Base-by-base conservation (phyloP, 495 filamentous ascomycete genomes). In the Lasiosphaeria hispida region DNA sequence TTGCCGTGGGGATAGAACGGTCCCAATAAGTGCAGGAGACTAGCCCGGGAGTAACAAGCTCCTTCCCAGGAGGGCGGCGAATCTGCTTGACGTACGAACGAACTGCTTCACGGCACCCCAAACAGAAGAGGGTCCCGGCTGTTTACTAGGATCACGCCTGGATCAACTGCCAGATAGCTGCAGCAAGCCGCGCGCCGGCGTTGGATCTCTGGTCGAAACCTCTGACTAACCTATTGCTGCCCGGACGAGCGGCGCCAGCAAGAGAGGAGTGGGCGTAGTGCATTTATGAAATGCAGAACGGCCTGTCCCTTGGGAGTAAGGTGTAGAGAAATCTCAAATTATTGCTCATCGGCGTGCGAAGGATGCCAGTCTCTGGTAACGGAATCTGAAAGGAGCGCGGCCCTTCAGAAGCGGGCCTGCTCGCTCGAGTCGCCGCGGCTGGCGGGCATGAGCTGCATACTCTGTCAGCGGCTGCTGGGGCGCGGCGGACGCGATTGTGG, bases 381-480 rank as follows among this genome's bases (percentile, higher is more conserved):
- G 43, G 17, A 45, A 19, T 10, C 43, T 30, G 18, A 45, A 13
- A 45, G 43, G 43, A 45, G 43, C 15, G 43, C 17, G 2, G 10
- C 40, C 8, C 15, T 43, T 11, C 15, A 14, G 5, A 30, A n/a
- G n/a, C n/a, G n/a, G 23, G 23, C 23, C 5, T 30, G 23, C 23
- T 30, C 23, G 23, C 23, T 30, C 23, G 43, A 30, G 55, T 41
- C 45, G 55, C 19, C 34, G 45, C 45, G 40, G 43, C 40, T 45
- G 43, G 41, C 33, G 30, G 35, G 42, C 41, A 39, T 48, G 51
- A 37, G 11, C 41, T 45, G 38, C 17, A 13, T 47, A 11, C 18
- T 18, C 42, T 34, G 48, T 43, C 47, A 44, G 48, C 59, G 23
- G 15, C 35, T 14, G 41, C 42, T 45, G 30, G 41, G 41, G 53